Conservation (phyloP, 306 rosid genomes). For the Vigna hirtella region DNA sequence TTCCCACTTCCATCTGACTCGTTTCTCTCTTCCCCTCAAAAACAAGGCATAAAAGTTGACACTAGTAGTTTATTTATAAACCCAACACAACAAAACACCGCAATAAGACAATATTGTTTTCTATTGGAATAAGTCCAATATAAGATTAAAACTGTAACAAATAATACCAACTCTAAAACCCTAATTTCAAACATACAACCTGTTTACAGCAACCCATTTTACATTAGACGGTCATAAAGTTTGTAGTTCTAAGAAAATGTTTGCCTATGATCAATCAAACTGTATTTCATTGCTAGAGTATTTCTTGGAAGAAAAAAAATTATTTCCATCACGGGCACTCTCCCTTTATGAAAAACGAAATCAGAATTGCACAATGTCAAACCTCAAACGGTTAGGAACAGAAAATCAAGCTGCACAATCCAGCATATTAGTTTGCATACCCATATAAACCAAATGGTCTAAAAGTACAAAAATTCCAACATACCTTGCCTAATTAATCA, state of each 20-base stretch:
- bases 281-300: background rate
- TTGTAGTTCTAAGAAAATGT: background rate
- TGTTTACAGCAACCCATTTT: background rate
- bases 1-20: no score
- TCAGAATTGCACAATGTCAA: background rate
- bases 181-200: background rate
- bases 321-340: background rate
- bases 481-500: background rate
- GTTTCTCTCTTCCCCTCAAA: no score
- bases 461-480: background rate
- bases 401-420: conserved; percentile 12
- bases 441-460: background rate
- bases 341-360: no score
- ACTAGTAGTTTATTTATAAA: background rate
- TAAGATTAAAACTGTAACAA: background rate
- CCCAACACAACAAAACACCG: background rate
- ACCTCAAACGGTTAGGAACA: background rate
- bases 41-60: background rate
- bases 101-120: background rate
- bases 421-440: background rate
- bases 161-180: background rate
- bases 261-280: conserved; percentile 7
- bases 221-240: background rate
- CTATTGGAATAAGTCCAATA: background rate
- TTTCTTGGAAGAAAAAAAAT: background rate